These are phyloP conservation scores for Fusarium sulawesiense DNA, from an alignment of 2,329 filamentous ascomycete genomes.

Conservation along the genomic window DNA sequence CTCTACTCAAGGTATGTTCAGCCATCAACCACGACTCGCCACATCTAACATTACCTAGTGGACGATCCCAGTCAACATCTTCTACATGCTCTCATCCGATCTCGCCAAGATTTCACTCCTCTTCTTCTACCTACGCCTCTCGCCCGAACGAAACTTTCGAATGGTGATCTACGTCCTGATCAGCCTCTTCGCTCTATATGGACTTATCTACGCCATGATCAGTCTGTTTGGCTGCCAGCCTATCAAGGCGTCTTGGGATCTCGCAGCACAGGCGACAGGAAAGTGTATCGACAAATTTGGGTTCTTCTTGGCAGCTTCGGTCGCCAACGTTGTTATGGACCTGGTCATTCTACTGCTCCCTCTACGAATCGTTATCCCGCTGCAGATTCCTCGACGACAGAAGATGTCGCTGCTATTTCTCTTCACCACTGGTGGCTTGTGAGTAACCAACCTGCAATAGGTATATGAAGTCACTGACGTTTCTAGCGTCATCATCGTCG, in stretches of 20 bases:
- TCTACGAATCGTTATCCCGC: slow-evolving; percentile 23
- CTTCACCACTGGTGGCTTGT: slow-evolving; percentile 42
- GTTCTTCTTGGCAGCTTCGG: slow-evolving; percentile 40
- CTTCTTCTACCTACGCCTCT: slow-evolving; percentile 40
- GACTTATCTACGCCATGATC: slow-evolving; percentile 39
- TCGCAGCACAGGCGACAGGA: slow-evolving; percentile 33
- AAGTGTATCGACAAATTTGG: slow-evolving; percentile 42
- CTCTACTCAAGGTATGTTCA: slow-evolving; percentile 21
- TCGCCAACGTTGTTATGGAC: slow-evolving; percentile 43
- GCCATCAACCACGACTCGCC: rapidly evolving
- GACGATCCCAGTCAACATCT: slow-evolving; percentile 43
- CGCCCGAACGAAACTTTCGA: slow-evolving; percentile 37
- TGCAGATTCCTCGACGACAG: slow-evolving; percentile 36
- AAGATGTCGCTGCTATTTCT: slow-evolving; percentile 34
- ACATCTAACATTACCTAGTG: slow-evolving; percentile 19
- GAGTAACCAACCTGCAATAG: background rate
- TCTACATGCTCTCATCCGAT: slow-evolving; percentile 42
- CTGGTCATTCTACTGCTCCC: slow-evolving; percentile 34
- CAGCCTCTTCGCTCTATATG: slow-evolving; percentile 27
- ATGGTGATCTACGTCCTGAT: slow-evolving; percentile 18
- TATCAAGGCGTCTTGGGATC: slow-evolving; percentile 40
- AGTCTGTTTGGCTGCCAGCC: slow-evolving; percentile 40
- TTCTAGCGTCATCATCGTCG: slow-evolving; percentile 34
- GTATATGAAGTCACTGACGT: background rate
- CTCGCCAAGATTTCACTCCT: slow-evolving; percentile 41